Evolutionary conservation across 768 basidiomycete genomes (phyloP).

Genomic region (Mycena vulgaris): DNA sequence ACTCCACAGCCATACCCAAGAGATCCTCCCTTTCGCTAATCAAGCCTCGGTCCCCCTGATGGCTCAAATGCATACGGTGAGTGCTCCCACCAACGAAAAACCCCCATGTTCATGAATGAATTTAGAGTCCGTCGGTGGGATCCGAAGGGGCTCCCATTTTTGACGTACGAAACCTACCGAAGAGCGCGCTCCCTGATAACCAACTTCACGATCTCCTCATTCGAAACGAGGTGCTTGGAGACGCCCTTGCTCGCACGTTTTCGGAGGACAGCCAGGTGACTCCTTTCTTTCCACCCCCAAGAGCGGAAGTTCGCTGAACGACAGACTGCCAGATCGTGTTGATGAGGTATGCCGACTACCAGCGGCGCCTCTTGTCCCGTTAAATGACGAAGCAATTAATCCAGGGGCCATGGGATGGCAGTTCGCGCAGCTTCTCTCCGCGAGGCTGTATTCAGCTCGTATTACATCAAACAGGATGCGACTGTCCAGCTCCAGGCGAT

Average conservation of each 20-base stretch:
- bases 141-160: constrained; percentile 38
- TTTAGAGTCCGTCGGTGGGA: constrained; percentile 27
- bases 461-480: constrained; percentile 39
- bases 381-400: neutral
- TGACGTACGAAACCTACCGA: constrained; percentile 33
- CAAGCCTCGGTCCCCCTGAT: constrained; percentile 30
- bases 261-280: constrained; percentile 23
- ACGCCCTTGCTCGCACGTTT: constrained; percentile 39
- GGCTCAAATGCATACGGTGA: constrained; percentile 37
- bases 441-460: constrained; percentile 39
- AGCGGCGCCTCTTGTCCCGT: neutral
- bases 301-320: neutral
- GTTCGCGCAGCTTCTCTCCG: constrained; percentile 37
- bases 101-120: neutral
- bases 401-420: constrained; percentile 42
- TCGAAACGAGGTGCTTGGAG: constrained; percentile 36
- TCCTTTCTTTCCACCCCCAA: neutral
- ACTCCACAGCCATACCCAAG: constrained; percentile 36
- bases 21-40: constrained; percentile 41
- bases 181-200: constrained; percentile 27
- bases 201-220: constrained; percentile 37
- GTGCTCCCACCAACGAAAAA: neutral
- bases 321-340: constrained; percentile 30
- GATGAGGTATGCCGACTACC: constrained; percentile 33
- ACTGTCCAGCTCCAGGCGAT: constrained; percentile 37